phyloP scores from a whole-genome alignment of 306 rosid species.

The Gillenia trifoliata region DNA sequence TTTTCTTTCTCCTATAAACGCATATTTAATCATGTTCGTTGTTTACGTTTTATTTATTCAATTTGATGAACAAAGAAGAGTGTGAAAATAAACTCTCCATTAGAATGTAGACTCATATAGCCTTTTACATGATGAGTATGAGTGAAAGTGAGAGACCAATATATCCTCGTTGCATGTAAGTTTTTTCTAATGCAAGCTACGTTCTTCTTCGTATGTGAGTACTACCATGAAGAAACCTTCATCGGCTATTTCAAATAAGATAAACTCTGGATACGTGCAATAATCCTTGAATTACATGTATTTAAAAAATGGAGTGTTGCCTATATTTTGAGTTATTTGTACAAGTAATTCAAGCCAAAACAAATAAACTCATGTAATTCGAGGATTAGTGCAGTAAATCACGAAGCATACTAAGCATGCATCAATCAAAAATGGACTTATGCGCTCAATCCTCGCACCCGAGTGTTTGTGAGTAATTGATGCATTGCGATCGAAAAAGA shows the following conservation, averaged over 20 bases:
- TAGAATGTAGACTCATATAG: neutral
- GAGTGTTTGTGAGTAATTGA: no score
- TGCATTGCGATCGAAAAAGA: no score
- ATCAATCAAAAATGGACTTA: neutral
- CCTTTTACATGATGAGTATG: neutral
- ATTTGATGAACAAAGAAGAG: accelerated
- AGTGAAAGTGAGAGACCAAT: no score
- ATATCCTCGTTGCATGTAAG: neutral
- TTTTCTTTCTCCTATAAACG: no score
- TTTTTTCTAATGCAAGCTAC: neutral
- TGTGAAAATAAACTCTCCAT: neutral
- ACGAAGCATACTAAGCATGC: neutral
- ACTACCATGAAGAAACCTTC: neutral
- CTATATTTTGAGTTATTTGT: neutral
- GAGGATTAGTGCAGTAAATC: no score
- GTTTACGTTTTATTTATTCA: neutral
- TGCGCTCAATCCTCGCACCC: neutral
- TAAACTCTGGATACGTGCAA: neutral
- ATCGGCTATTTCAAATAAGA: neutral
- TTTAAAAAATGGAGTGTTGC: neutral
- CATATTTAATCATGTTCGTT: no score
- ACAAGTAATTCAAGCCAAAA: neutral
- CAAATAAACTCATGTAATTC: no score
- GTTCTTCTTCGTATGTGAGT: neutral
- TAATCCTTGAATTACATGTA: neutral